Evolutionary conservation across 331 rosid species (phyloP).

Genomic region (Telfairia occidentalis): DNA sequence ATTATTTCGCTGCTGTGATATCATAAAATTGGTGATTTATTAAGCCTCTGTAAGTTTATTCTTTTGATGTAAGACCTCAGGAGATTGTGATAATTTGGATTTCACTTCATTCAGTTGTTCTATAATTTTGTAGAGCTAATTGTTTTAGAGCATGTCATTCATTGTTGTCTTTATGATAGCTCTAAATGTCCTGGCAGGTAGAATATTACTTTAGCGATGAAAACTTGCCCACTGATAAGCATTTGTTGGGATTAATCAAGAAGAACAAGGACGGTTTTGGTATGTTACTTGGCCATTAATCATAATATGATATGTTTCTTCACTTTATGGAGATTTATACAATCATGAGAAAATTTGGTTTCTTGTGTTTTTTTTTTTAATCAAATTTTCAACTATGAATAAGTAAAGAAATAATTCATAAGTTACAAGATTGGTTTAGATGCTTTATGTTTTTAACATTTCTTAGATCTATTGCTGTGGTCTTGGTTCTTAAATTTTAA

Average conservation of each 20-base stretch:
- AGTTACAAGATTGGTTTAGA: not conserved
- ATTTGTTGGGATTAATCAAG: conserved; percentile 43
- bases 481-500: not conserved
- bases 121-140: not conserved
- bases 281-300: conserved; percentile 20
- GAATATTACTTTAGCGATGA: conserved; percentile 91
- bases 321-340: not conserved
- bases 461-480: not conserved
- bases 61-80: not conserved
- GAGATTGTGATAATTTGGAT: not conserved
- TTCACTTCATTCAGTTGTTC: not conserved
- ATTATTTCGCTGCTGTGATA: not conserved
- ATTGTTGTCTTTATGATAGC: not conserved
- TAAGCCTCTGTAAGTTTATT: not conserved
- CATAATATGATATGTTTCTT: not conserved
- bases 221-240: conserved; percentile 56
- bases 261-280: conserved; percentile 93
- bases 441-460: not conserved
- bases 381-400: not conserved
- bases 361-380: too few species aligned
- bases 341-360: not conserved
- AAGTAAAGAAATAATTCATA: not conserved
- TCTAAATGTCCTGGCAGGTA: conserved; percentile 44
- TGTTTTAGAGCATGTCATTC: not conserved
- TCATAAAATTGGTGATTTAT: not conserved